Percentiles rank a stretch among this genome's conserved stretches.
Evolutionary conservation across 768 basidiomycete species (phyloP).

Genomic region (Russula dissimulans): DNA sequence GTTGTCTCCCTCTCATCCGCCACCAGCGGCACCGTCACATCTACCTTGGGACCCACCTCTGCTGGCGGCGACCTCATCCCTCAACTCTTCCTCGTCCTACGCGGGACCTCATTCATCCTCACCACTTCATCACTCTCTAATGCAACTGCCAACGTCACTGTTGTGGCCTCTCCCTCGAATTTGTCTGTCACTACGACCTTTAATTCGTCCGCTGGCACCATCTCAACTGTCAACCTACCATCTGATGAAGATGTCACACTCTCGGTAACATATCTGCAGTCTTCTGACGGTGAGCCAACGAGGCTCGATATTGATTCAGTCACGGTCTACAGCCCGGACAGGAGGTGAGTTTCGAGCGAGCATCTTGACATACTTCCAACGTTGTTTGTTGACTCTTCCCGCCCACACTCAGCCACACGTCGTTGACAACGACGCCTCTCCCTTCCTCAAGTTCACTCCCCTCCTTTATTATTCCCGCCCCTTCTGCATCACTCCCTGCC

Average conservation of each 20-base stretch:
- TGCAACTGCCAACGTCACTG: constrained; percentile 19
- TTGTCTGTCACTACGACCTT: constrained; percentile 12
- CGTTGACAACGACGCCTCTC: constrained; percentile 7
- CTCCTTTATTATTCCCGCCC: constrained; percentile 15
- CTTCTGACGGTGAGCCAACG: constrained; percentile 4
- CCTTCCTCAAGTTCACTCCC: constrained; percentile 18
- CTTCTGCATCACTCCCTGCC: constrained; percentile 3
- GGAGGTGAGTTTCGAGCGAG: constrained; percentile 1
- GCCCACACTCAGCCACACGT: background rate
- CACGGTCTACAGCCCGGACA: background rate
- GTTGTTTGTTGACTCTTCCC: background rate
- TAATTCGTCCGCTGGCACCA: constrained; percentile 12
- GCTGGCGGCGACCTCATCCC: constrained; percentile 10
- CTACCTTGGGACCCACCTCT: constrained; percentile 16
- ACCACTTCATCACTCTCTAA: constrained; percentile 17
- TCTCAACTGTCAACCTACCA: constrained; percentile 17
- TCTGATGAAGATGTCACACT: constrained; percentile 17
- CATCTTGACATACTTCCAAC: background rate
- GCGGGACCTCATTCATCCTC: constrained; percentile 18
- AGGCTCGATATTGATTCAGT: constrained; percentile 20
- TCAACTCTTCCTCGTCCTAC: constrained; percentile 20
- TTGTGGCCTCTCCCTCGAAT: constrained; percentile 19
- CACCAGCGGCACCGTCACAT: constrained; percentile 18
- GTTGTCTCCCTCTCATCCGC: constrained; percentile 10
- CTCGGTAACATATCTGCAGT: constrained; percentile 15